These are phyloP conservation scores for Cardamine resedifolia DNA, from an alignment of 345 rosid species.

Conservation along the genomic window DNA sequence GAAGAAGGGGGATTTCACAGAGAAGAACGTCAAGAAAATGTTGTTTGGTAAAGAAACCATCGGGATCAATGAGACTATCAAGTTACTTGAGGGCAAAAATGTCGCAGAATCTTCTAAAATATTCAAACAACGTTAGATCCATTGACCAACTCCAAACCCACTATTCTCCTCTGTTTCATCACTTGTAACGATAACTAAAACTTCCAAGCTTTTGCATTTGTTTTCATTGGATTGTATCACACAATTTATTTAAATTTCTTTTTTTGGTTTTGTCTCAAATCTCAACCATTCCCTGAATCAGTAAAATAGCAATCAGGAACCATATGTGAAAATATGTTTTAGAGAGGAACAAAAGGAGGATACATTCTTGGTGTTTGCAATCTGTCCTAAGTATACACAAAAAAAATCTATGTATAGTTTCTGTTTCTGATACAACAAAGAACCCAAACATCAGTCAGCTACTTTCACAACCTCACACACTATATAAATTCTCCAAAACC, in stretches of 20 bases:
- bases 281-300: background rate
- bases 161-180: background rate
- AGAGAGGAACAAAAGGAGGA: background rate
- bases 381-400: slow-evolving; percentile 35
- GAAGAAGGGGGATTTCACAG: slow-evolving; percentile 37
- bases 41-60: slow-evolving; percentile 17
- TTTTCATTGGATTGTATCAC: background rate
- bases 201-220: slow-evolving; percentile 6
- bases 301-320: background rate
- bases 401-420: slow-evolving; percentile 34
- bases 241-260: background rate
- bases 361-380: slow-evolving; percentile 17
- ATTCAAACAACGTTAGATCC: background rate
- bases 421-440: slow-evolving; percentile 23
- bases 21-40: slow-evolving; percentile 22
- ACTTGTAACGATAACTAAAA: background rate
- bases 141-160: background rate
- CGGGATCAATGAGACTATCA: slow-evolving; percentile 26
- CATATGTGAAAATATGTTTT: slow-evolving; percentile 4
- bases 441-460: slow-evolving; percentile 13
- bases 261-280: background rate
- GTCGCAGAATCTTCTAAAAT: background rate
- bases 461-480: slow-evolving; percentile 29
- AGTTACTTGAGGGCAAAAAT: slow-evolving; percentile 30
- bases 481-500: slow-evolving; percentile 1